Conservation (phyloP, 768 basidiomycete genomes). For the Auriscalpium microsporum region DNA sequence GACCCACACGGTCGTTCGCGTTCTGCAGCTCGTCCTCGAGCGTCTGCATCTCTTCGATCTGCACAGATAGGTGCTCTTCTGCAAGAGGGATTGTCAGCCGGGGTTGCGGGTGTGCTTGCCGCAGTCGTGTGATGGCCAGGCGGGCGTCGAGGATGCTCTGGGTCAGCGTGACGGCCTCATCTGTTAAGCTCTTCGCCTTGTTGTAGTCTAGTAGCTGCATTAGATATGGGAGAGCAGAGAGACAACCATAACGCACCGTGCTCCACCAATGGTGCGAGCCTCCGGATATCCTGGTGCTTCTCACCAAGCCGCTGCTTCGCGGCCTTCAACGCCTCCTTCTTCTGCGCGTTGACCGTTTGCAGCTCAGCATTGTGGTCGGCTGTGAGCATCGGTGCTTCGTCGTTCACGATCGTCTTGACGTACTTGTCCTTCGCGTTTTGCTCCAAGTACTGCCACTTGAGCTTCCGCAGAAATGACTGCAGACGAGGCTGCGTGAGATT, state of each 20-base stretch:
- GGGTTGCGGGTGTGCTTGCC: constrained; percentile 73
- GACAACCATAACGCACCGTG: constrained; percentile 34
- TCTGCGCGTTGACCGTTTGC: constrained; percentile 49
- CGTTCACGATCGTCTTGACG: constrained; percentile 77
- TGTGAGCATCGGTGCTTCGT: constrained; percentile 74
- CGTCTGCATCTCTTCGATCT: constrained; percentile 74
- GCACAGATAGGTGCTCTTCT: constrained; percentile 61
- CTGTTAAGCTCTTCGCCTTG: constrained; percentile 42
- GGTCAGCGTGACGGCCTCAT: constrained; percentile 50
- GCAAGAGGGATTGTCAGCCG: constrained; percentile 73
- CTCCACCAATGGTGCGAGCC: constrained; percentile 60
- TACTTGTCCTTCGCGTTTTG: constrained; percentile 89
- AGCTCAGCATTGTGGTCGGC: constrained; percentile 72
- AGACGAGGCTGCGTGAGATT: neutral
- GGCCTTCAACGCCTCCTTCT: constrained; percentile 59
- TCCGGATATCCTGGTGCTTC: constrained; percentile 52
- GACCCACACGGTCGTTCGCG: constrained; percentile 40
- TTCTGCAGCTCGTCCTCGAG: constrained; percentile 56
- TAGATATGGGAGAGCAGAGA: neutral
- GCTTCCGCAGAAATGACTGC: constrained; percentile 65
- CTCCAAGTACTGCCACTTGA: constrained; percentile 86
- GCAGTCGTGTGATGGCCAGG: constrained; percentile 68
- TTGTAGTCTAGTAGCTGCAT: constrained; percentile 41
- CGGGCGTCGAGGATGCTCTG: constrained; percentile 80
- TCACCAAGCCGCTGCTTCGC: constrained; percentile 57